A percentile compares a stretch with the other conserved stretches of the same genome.
phyloP scores from a whole-genome alignment of 306 rosid species.

The Citrullus amarus region DNA sequence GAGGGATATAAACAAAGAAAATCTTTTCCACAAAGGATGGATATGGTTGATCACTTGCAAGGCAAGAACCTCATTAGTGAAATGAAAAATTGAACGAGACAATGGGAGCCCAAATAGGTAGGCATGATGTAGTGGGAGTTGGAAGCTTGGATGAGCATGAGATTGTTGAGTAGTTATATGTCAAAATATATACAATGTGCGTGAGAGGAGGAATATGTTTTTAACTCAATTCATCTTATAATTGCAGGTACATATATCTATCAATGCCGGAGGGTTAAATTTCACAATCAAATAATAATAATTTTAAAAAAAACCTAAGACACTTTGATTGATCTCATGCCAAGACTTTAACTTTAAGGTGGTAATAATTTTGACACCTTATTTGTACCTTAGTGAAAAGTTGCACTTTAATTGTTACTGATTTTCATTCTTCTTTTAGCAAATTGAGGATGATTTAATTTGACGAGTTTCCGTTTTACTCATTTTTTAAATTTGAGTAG shows the following conservation, averaged over 20 bases:
- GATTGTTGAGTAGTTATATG: background rate
- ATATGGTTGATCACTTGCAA: background rate
- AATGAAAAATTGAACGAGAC: background rate
- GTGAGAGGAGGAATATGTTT: background rate
- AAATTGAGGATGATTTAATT: background rate
- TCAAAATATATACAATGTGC: background rate
- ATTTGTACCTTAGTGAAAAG: background rate
- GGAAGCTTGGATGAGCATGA: background rate
- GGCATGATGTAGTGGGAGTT: background rate
- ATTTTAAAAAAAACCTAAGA: background rate
- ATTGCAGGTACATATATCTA: background rate
- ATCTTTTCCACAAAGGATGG: background rate
- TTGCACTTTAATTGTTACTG: background rate
- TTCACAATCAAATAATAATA: background rate
- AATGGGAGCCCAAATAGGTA: background rate
- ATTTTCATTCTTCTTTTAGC: background rate
- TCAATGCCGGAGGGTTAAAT: slow-evolving; percentile 8
- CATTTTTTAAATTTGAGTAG: background rate
- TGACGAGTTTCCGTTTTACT: too few species aligned
- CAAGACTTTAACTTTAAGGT: background rate
- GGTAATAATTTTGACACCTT: background rate
- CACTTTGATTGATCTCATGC: background rate
- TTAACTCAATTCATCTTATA: background rate
- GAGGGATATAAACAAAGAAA: background rate
- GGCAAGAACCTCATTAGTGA: background rate